A percentile compares a stretch with the other conserved stretches of the same genome.
Conservation (phyloP, 2,329 filamentous ascomycete genomes). For the Aureobasidium pullulans region DNA sequence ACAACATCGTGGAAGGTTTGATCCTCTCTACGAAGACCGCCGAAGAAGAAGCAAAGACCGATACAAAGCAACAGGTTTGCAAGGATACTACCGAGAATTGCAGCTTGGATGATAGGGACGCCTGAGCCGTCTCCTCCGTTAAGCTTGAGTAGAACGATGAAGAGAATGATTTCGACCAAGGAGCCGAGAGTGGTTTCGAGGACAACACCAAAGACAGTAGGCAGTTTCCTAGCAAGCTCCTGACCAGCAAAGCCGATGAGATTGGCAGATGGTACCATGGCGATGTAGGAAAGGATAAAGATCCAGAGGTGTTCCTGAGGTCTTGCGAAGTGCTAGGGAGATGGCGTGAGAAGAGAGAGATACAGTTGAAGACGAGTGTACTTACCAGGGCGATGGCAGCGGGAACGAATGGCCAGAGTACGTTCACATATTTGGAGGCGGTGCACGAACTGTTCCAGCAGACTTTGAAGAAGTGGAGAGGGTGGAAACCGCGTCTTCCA, state of each 20-base stretch:
- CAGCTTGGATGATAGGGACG: conserved; percentile 63
- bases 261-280: conserved; percentile 45
- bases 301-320: conserved; percentile 35
- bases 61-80: conserved; percentile 76
- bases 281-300: conserved; percentile 43
- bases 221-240: conserved; percentile 64
- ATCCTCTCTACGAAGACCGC: conserved; percentile 61
- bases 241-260: conserved; percentile 56
- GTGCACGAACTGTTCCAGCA: conserved; percentile 39
- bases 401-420: conserved; percentile 44
- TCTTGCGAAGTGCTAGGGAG: conserved; percentile 35
- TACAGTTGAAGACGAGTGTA: background rate
- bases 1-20: conserved; percentile 68
- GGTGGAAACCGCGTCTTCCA: conserved; percentile 38
- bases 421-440: conserved; percentile 40
- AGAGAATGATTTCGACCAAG: conserved; percentile 73
- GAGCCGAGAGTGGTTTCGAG: conserved; percentile 51
- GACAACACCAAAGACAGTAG: conserved; percentile 62
- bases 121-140: conserved; percentile 12
- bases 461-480: conserved; percentile 36
- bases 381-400: conserved; percentile 35
- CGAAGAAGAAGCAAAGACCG: conserved; percentile 74
- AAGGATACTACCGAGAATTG: conserved; percentile 73
- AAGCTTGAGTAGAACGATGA: conserved; percentile 56
- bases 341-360: background rate